A percentile compares a stretch with the other conserved stretches of the same genome.
Conservation (phyloP, 192 early-diverging fungal species). For the Linnemannia zychae region DNA sequence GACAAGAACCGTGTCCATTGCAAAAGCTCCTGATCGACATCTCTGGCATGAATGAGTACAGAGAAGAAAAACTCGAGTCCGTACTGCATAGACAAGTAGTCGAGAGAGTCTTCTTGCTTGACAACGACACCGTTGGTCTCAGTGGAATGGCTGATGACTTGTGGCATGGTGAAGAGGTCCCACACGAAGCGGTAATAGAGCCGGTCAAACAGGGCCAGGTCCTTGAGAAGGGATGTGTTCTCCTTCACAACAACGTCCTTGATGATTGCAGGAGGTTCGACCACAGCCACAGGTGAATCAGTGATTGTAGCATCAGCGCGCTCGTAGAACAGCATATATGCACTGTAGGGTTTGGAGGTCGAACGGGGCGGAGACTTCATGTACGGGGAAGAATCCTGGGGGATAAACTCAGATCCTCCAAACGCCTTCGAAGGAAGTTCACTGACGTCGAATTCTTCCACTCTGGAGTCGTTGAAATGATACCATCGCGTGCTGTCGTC, state of each 20-base stretch:
- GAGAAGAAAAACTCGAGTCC: constrained; percentile 57
- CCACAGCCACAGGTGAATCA: constrained; percentile 29
- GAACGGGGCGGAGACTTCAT: constrained; percentile 53
- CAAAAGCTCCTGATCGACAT: constrained; percentile 54
- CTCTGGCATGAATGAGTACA: constrained; percentile 52
- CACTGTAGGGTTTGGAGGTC: constrained; percentile 63
- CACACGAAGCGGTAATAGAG: constrained; percentile 57
- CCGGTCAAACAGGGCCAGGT: constrained; percentile 58
- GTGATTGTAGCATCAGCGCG: constrained; percentile 7
- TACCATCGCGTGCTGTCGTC: constrained; percentile 53
- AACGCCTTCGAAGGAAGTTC: constrained; percentile 60
- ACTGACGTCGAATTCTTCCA: constrained; percentile 63
- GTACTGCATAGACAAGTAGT: constrained; percentile 43
- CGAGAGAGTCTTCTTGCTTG: constrained; percentile 9
- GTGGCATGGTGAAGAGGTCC: constrained; percentile 43
- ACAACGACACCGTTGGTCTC: neutral
- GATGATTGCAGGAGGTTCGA: constrained; percentile 18
- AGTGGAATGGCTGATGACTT: neutral
- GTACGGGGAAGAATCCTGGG: constrained; percentile 50
- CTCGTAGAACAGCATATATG: constrained; percentile 70
- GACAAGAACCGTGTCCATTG: constrained; percentile 57
- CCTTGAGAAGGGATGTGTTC: constrained; percentile 51
- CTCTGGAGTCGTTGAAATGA: constrained; percentile 68
- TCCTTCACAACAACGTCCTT: constrained; percentile 53
- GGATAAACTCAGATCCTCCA: constrained; percentile 60